A percentile compares a stretch with the other conserved stretches of the same genome.
Evolutionary conservation across 106 monocot species (phyloP).

Genomic region (Dendrobium huoshanense): DNA sequence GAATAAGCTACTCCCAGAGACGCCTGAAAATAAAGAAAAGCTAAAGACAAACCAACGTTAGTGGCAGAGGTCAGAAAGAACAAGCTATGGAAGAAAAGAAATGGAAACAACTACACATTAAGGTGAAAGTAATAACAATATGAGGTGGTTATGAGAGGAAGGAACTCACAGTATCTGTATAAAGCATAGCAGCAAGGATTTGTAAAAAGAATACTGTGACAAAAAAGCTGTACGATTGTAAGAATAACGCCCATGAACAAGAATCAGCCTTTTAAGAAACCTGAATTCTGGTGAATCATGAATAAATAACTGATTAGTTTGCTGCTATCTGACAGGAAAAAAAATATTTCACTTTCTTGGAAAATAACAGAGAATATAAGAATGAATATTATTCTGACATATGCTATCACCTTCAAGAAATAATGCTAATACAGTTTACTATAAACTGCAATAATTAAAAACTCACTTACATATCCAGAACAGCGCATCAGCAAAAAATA

Average conservation of each 20-base stretch:
- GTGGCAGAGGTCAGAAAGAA: conserved; percentile 4
- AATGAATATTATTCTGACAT: neutral
- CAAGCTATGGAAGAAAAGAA: neutral
- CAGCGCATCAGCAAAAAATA: too few relatives aligned
- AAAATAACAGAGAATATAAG: neutral
- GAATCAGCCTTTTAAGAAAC: conserved; percentile 94
- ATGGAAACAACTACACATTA: neutral
- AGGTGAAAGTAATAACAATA: conserved; percentile 12
- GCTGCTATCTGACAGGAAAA: neutral
- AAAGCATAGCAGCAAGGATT: conserved; percentile 85
- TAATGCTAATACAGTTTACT: neutral
- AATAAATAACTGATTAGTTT: neutral
- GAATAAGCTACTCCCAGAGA: conserved; percentile 94
- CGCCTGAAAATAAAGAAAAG: conserved; percentile 88
- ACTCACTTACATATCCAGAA: neutral
- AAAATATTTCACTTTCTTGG: neutral
- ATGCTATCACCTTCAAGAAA: neutral
- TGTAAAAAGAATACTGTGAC: conserved; percentile 96
- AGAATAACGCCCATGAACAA: conserved; percentile 96
- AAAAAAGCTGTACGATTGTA: conserved; percentile 98
- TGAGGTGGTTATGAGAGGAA: neutral
- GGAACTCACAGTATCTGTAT: conserved; percentile 90
- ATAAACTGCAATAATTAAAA: neutral
- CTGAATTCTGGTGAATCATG: conserved; percentile 62
- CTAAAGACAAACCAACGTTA: conserved; percentile 27